Evolutionary conservation across 2,329 filamentous ascomycete genomes (phyloP), one percentile per base, ranked within the genome.

Genomic region (Sporothrix luriei): DNA sequence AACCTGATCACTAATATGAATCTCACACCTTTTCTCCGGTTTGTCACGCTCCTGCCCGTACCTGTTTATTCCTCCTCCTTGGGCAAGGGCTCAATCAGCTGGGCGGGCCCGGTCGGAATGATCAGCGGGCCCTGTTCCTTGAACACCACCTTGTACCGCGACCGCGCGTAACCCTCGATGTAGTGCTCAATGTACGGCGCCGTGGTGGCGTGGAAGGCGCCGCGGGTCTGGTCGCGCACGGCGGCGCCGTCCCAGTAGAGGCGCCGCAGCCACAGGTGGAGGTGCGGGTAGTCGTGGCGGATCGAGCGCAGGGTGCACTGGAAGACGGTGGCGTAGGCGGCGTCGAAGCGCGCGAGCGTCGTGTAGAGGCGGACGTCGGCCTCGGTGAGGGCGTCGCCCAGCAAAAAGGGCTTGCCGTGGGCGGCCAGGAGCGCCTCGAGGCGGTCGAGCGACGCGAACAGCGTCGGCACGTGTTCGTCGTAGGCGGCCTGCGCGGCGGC

Each of bases 221-320:
- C 68, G 7, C 68, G 46, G 13, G 68, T 67, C 54, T 70, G 68
- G 6, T 9, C 24, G 13, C 29, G 33, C 40, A 71, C 69, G 16
- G 46, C 38, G 1, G 4, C 5, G 21, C 43, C 66, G 54, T 71
- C 69, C 68, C 68, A 69, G 59, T 93, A 94, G 68, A 93, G 76
- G 67, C 87, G 82, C 43, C 89, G 82, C 71, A 93, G 73, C 91
- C 91, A 94, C 61, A 83, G 82, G 76, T 94, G 89, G 52, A 94
- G 78, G 52, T 84, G 80, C 1, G 91, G 91, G 75, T 89, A 91
- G 74, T 90, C 86, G 73, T 89, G 82, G 3, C 88, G 80, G 71
- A 91, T 87, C 74, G 85, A 87, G 74, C 84, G 87, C 21, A 89
- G 75, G 71, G 90, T 91, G 74, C 88, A 90, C 75, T 84, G 82